Conservation (phyloP, 2,329 filamentous ascomycete species). For the Huntiella abstrusa region DNA sequence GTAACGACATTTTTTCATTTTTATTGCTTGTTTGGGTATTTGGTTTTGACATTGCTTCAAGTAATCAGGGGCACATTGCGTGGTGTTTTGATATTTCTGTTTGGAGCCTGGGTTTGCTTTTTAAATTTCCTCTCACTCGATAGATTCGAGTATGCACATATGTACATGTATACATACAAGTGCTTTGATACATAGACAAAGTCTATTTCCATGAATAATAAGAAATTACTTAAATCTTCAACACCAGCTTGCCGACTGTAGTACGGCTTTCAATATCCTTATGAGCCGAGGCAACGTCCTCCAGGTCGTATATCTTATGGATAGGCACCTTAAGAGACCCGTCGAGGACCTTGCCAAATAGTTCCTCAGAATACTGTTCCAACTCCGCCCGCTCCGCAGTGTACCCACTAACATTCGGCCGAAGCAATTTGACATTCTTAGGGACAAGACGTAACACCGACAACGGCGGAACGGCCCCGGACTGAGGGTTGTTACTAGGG, state of each 20-base stretch:
- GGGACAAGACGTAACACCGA: constrained; percentile 34
- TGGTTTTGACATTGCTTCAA: not conserved
- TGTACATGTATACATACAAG: not conserved
- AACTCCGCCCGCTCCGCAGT: constrained; percentile 51
- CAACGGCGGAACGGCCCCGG: constrained; percentile 57
- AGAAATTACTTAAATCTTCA: constrained; percentile 31
- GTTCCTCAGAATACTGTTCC: constrained; percentile 47
- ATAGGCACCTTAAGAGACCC: constrained; percentile 54
- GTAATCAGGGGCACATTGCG: not conserved
- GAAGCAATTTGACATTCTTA: constrained; percentile 61
- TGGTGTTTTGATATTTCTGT: not conserved
- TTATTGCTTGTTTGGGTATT: not conserved
- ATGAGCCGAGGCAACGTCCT: constrained; percentile 55
- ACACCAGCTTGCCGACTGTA: constrained; percentile 66
- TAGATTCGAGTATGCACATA: not conserved
- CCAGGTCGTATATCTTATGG: constrained; percentile 59
- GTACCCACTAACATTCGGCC: constrained; percentile 58
- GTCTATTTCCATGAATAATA: constrained; percentile 12
- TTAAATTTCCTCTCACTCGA: not conserved
- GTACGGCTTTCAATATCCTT: constrained; percentile 61
- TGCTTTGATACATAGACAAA: not conserved
- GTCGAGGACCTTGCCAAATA: constrained; percentile 52
- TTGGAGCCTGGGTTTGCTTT: not conserved
- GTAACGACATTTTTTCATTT: not conserved
- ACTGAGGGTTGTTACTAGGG: constrained; percentile 18